Evolutionary conservation across 495 filamentous ascomycete genomes (phyloP), one percentile per base, ranked within the genome.

Genomic region (Tuber aestivum): DNA sequence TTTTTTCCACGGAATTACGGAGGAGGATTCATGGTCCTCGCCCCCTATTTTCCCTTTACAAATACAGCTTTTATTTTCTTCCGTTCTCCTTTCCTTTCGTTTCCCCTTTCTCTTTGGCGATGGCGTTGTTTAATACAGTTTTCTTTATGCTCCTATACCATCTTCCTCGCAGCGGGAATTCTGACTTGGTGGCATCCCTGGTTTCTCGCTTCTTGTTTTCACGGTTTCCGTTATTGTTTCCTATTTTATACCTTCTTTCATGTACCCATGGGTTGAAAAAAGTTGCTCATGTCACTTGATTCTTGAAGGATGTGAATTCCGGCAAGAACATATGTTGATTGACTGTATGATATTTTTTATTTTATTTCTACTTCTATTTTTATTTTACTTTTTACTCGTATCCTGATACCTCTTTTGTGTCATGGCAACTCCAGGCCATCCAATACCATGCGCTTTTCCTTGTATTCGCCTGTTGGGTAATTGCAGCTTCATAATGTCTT

Each of bases 131-230:
- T 65, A 65, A 65, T 65, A 65, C 27, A 35, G 35, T 27, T 65
- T 65, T 35, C n/a, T 65, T 65, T 65, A 65, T 65, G 27, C 27
- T 65, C 56, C 56, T 65, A 65, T 65, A 65, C 56, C 56, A 65
- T 65, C 56, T 65, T 32, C 27, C 56, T 65, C 32, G 56, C 14
- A 35, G 56, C 8, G 56, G 27, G 27, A 65, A 65, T 20, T 27
- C 56, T 20, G 27, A 27, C 32, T 5, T 20, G 27, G 56, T 65
- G 56, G 56, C 56, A 65, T 35, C 27, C 32, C 14, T 65, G 27
- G 14, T 35, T 35, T 65, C 27, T 65, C 4, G 56, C 56, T 35
- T 35, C 56, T 35, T 65, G 56, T 65, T 35, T 65, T 35, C 56
- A 35, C 32, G 56, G 56, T 65, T 20, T 65, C 56, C 56, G 56